Evolutionary conservation across 2,329 filamentous ascomycete genomes (phyloP).

Genomic region (Microcera coccophila): DNA sequence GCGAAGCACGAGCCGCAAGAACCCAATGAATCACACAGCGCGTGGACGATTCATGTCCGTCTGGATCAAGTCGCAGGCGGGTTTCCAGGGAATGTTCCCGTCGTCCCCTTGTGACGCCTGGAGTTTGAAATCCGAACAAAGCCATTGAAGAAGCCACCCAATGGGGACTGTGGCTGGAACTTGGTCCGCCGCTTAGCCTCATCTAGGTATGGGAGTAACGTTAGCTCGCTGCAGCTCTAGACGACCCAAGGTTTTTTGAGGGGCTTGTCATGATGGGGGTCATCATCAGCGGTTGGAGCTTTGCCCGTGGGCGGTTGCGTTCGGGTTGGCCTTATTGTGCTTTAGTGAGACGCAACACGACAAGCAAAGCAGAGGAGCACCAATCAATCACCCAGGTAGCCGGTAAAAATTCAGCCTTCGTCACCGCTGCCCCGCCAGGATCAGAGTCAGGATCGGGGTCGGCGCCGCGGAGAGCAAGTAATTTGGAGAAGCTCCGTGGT

Average conservation of each 20-base stretch:
- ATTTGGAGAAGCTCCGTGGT: background rate
- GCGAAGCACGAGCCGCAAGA: background rate
- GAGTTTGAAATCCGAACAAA: constrained; percentile 8
- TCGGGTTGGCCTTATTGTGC: background rate
- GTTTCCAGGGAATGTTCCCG: background rate
- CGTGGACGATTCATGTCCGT: background rate
- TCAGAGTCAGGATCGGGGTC: no score
- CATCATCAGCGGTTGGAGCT: constrained; percentile 16
- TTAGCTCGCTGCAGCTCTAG: constrained; percentile 11
- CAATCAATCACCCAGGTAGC: no score
- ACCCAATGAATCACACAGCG: no score
- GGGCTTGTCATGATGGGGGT: constrained; percentile 20
- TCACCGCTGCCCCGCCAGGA: no score
- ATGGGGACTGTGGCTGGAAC: constrained; percentile 20
- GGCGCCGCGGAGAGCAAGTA: background rate
- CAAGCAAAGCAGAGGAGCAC: no score
- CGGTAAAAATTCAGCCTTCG: no score
- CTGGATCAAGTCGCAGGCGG: background rate
- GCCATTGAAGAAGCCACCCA: constrained; percentile 2
- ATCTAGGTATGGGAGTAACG: no score
- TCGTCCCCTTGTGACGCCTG: background rate
- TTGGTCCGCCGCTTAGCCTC: constrained; percentile 18
- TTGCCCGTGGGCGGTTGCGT: background rate
- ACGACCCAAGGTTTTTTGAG: constrained; percentile 8
- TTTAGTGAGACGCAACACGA: background rate